phyloP scores from a whole-genome alignment of 345 rosid species.

The Theobroma cacao region DNA sequence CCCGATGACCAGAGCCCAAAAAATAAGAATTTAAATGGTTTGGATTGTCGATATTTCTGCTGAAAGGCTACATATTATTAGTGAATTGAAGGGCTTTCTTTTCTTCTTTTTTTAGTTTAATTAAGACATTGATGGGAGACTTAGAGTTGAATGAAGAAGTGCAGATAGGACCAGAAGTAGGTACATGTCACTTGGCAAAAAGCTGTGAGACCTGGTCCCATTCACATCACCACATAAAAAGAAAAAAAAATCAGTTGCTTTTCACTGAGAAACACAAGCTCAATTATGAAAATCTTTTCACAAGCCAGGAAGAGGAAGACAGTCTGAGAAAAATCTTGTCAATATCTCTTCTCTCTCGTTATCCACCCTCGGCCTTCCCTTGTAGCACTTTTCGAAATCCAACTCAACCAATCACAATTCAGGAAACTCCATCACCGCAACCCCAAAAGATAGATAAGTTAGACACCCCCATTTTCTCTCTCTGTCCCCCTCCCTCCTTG shows the following conservation, averaged over 20 bases:
- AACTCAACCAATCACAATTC: slow-evolving; percentile 51
- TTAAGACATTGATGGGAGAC: neutral
- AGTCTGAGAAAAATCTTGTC: slow-evolving; percentile 9
- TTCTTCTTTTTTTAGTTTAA: neutral
- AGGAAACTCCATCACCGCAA: slow-evolving; percentile 36
- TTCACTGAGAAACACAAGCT: slow-evolving; percentile 6
- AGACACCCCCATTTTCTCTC: neutral
- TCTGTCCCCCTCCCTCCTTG: neutral
- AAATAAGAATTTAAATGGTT: too few species aligned
- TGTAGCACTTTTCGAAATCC: slow-evolving; percentile 38
- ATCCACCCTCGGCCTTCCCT: slow-evolving; percentile 18
- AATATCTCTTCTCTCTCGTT: slow-evolving; percentile 7
- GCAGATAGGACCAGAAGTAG: neutral
- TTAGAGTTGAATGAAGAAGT: too few species aligned
- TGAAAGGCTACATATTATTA: too few species aligned
- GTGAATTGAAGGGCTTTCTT: neutral
- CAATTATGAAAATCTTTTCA: slow-evolving; percentile 1
- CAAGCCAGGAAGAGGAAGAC: neutral
- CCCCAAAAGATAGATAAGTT: slow-evolving; percentile 34
- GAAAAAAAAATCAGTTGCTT: slow-evolving; percentile 18
- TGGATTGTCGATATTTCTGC: too few species aligned
- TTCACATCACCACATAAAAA: neutral
- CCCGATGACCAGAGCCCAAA: too few species aligned
- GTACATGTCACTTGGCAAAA: neutral
- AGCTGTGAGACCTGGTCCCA: slow-evolving; percentile 16